Conservation (phyloP, 306 rosid genomes). For the Sicyos edulis region DNA sequence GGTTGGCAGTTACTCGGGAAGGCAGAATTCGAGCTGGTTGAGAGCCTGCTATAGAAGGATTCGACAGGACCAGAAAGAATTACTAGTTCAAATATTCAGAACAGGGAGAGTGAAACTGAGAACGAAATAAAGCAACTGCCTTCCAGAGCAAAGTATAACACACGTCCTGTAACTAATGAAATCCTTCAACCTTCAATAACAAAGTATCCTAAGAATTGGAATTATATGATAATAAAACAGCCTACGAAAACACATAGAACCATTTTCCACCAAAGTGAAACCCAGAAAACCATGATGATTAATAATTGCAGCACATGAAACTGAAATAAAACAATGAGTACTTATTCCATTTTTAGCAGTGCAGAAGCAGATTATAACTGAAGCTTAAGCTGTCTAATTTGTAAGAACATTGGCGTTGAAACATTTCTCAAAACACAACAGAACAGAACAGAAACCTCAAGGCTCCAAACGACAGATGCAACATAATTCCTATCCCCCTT, state of each 20-base stretch:
- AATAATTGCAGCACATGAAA: background rate
- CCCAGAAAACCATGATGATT: background rate
- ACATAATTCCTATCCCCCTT: background rate
- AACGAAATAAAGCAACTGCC: background rate
- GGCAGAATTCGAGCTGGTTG: background rate
- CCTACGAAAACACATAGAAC: background rate
- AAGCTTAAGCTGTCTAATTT: constrained; percentile 7
- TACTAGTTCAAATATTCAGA: background rate
- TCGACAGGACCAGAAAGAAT: background rate
- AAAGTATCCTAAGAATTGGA: background rate
- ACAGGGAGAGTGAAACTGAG: background rate
- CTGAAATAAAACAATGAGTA: background rate
- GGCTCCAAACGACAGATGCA: background rate
- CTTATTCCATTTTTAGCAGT: background rate
- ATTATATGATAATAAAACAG: too few species aligned
- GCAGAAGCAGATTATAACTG: background rate
- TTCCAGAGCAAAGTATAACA: background rate
- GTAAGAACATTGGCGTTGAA: background rate
- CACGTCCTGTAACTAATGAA: background rate
- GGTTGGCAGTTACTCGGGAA: background rate
- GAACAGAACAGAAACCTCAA: background rate
- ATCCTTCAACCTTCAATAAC: background rate
- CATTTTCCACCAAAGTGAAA: background rate
- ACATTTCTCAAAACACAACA: background rate
- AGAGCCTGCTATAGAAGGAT: background rate